Conservation (phyloP, 1,284 basidiomycete species). For the Boletellus deceptivus region DNA sequence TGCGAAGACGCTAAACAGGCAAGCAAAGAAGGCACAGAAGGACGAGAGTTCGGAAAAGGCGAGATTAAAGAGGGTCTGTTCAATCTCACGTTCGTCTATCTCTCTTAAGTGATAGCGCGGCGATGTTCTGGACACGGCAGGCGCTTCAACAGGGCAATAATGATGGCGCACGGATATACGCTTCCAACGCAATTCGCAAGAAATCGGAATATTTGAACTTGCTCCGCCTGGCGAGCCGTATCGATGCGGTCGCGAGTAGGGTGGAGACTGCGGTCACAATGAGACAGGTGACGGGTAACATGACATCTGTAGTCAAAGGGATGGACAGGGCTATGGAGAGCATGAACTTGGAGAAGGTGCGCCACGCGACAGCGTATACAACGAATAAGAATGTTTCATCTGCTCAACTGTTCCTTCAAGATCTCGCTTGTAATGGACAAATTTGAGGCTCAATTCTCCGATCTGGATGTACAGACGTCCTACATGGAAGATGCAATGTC, state of each 20-base stretch:
- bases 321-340: constrained; percentile 99
- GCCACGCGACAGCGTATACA: neutral
- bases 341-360: constrained; percentile 96
- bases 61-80: constrained; percentile 83
- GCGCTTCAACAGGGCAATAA: constrained; percentile 96
- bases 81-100: neutral
- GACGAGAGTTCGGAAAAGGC: constrained; percentile 86
- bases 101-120: neutral
- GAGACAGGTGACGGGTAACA: constrained; percentile 91
- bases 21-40: constrained; percentile 95
- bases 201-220: constrained; percentile 95
- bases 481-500: constrained; percentile 99
- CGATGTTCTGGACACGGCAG: constrained; percentile 42
- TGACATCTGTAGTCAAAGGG: constrained; percentile 94
- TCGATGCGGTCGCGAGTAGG: constrained; percentile 94
- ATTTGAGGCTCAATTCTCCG: constrained; percentile 95
- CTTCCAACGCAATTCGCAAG: constrained; percentile 97
- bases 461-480: constrained; percentile 96
- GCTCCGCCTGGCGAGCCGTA: constrained; percentile 82
- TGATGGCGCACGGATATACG: constrained; percentile 98
- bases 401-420: constrained; percentile 41
- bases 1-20: constrained; percentile 86
- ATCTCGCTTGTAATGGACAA: constrained; percentile 99
- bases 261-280: constrained; percentile 99
- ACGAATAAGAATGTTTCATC: neutral